A percentile compares a stretch with the other conserved stretches of the same genome.
Evolutionary conservation across 2,329 filamentous ascomycete genomes (phyloP).

Genomic region (Diaporthe sp.): DNA sequence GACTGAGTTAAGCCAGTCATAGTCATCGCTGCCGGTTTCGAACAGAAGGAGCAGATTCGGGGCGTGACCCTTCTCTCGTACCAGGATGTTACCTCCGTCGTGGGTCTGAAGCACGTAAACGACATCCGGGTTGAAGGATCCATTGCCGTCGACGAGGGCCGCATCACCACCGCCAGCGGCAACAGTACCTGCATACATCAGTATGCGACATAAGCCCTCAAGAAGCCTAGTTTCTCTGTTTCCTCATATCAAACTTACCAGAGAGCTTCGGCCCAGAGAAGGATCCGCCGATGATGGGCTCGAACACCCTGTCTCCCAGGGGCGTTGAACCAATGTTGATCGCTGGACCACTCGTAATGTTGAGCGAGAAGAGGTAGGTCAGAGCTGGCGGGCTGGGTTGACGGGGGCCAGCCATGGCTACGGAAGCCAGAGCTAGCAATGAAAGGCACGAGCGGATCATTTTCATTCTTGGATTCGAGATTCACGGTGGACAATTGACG

Average conservation of each 20-base stretch:
- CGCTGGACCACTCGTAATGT: conserved; percentile 44
- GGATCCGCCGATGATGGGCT: conserved; percentile 53
- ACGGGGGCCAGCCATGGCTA: conserved; percentile 1
- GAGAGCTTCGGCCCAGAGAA: conserved; percentile 54
- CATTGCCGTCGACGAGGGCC: conserved; percentile 53
- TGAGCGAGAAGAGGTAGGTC: conserved; percentile 48
- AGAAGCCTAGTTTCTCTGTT: background rate
- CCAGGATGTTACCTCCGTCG: conserved; percentile 55
- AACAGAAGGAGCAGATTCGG: conserved; percentile 54
- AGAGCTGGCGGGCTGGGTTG: conserved; percentile 1
- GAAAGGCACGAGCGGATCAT: conserved; percentile 12
- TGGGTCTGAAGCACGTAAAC: conserved; percentile 55
- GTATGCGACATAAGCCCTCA: background rate
- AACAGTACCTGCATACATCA: conserved; percentile 46
- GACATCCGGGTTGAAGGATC: conserved; percentile 56
- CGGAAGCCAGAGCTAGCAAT: conserved; percentile 11
- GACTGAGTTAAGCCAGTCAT: conserved; percentile 55
- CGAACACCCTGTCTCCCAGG: conserved; percentile 47
- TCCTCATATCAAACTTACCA: conserved; percentile 38
- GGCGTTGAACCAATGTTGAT: conserved; percentile 47
- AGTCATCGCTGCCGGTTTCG: conserved; percentile 53
- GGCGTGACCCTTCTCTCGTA: conserved; percentile 53
- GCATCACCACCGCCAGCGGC: conserved; percentile 52
- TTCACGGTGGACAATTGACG: no score
- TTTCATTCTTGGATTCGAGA: background rate